Evolutionary conservation across 139 green algal species (phyloP), one percentile per base, ranked within the genome.

Genomic region (Closterium sp.): DNA sequence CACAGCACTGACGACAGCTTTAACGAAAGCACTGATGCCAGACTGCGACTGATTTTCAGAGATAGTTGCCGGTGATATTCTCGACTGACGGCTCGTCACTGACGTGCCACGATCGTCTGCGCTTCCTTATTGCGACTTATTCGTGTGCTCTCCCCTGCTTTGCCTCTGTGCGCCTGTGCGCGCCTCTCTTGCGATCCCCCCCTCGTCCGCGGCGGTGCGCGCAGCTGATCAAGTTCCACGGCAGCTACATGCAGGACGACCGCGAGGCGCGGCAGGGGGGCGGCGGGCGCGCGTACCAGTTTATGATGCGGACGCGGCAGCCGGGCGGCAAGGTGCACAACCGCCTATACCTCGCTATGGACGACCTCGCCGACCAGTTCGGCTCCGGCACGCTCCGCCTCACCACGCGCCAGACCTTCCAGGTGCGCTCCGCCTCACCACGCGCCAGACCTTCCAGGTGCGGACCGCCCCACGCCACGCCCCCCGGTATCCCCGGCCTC

Each of bases 191-290:
- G 89, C 97, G 99, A 94, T 96, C 98, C 1, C 95, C 97, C n/a
- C 9, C 87, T 90, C 34, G 87, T 50, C 24, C 32, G n/a, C n/a
- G 38, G n/a, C 38, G 38, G 38, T 50, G 86, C 86, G 94, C 97
- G 93, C 98, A 99, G 97, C 96, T 99, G 9, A 99, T 99, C 96
- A 99, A 99, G 96, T 99, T 99, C 93, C 98, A 99, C 94, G 98
- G 98, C 86, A 97, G 94, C 92, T 99, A 99, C 92, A 94, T 97
- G 97, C 98, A 99, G 31, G 98, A 99, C 94, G 95, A 99, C 93
- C 95, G 98, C 11, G 98, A 99, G 95, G 97, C 98, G 95, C 96
- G 98, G n/a, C 95, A 96, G 0, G 98, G 98, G 89, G 98, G 98
- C 0, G 30, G 96, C 31, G 98, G 97, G 91, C 99, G 99, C 96